These are phyloP conservation scores for Ammopiptanthus mongolicus DNA, from an alignment of 306 rosid species.

Conservation along the genomic window DNA sequence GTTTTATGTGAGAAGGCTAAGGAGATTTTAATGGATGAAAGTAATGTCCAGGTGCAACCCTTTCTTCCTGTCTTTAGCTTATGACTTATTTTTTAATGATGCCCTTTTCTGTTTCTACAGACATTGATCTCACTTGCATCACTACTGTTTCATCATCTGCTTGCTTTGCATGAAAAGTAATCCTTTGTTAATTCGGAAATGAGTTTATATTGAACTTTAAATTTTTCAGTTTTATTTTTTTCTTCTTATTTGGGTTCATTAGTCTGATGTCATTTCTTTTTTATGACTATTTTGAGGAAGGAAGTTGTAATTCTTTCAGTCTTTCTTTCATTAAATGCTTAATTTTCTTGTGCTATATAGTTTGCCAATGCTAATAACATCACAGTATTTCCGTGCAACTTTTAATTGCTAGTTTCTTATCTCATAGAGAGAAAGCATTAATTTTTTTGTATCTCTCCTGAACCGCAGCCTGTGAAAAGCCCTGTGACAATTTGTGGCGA, in stretches of 20 bases:
- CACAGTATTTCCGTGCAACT: background rate
- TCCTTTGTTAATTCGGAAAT: background rate
- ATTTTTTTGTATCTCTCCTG: conserved; percentile 23
- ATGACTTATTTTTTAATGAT: background rate
- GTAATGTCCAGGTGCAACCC: conserved; percentile 88
- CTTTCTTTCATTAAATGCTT: background rate
- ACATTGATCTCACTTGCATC: conserved; percentile 6
- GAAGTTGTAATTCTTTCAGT: background rate
- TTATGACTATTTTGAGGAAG: conserved; percentile 2
- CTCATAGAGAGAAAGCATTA: conserved; percentile 11
- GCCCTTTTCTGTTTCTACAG: background rate
- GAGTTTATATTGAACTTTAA: background rate
- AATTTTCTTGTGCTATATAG: background rate
- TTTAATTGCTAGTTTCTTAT: background rate
- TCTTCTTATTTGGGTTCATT: background rate
- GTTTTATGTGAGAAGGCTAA: conserved; percentile 86
- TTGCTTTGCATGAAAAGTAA: conserved; percentile 5
- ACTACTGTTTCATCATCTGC: conserved; percentile 1
- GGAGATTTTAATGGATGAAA: conserved; percentile 91
- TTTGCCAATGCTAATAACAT: background rate
- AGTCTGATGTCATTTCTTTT: background rate
- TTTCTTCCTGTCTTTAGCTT: conserved; percentile 18
- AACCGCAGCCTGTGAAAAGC: conserved; percentile 93
- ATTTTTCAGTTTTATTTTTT: background rate
- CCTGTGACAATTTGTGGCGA: conserved; percentile 99